Evolutionary conservation across 352 stramenopile genomes (phyloP), one percentile per base, ranked within the genome.

Genomic region (Pythium graminicola): DNA sequence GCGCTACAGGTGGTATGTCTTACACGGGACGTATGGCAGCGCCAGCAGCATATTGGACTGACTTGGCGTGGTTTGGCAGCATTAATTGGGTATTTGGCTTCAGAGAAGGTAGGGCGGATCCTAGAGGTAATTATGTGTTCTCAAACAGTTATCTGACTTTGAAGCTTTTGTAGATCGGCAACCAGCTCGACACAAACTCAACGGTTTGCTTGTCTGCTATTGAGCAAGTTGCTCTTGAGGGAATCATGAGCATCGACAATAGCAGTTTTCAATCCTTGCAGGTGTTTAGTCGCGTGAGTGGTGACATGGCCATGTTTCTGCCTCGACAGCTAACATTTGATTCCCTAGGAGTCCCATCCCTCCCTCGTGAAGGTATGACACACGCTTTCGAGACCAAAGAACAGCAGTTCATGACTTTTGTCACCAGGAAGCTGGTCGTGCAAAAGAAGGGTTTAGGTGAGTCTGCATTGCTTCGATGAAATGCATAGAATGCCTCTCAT

Each of bases 371-470:
- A 89, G 69, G 83, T 92, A 42, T 20, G 29, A 14, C 11, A n/a
- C n/a, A n/a, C n/a, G n/a, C n/a, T n/a, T n/a, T n/a, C n/a, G n/a
- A n/a, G n/a, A n/a, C n/a, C n/a, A n/a, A n/a, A n/a, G n/a, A n/a
- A n/a, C n/a, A n/a, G n/a, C n/a, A n/a, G n/a, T n/a, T n/a, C n/a
- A n/a, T n/a, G n/a, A n/a, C n/a, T n/a, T n/a, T n/a, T n/a, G n/a
- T n/a, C n/a, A n/a, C n/a, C n/a, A 91, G 81, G 72, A 73, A 31
- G 69, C 59, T 50, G 82, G 81, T n/a, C 68, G 73, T 60, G 70
- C 79, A 4, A 94, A 92, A 62, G 82, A 93, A 76, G 82, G 82
- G 5, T 90, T 91, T 45, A 93, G 82, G 82, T 90, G 39, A 10
- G 17, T 23, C 39, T 10, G 6, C 3, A 28, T 32, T 26, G 13